These are phyloP conservation scores for Aureobasidium sp. DNA, from an alignment of 2,329 filamentous ascomycete genomes.

Conservation along the genomic window DNA sequence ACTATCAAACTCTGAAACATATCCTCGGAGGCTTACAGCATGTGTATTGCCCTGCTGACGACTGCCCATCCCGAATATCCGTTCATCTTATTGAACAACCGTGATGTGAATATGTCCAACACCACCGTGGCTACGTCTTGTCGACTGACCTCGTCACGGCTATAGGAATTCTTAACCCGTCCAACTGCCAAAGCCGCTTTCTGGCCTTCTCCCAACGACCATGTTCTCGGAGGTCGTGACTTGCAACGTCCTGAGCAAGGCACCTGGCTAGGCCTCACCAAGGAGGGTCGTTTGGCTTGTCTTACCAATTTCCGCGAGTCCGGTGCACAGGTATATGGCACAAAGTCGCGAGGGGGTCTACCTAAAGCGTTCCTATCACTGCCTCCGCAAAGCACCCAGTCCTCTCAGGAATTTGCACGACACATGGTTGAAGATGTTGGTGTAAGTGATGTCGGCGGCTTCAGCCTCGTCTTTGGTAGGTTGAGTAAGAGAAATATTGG, in stretches of 20 bases:
- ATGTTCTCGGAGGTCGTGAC: conserved; percentile 56
- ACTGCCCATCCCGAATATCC: conserved; percentile 44
- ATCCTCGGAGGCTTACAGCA: conserved; percentile 18
- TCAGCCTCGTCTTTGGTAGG: conserved; percentile 54
- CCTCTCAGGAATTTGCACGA: conserved; percentile 46
- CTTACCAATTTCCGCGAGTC: conserved; percentile 59
- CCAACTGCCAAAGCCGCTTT: conserved; percentile 53
- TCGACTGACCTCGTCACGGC: background rate
- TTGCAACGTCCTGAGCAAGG: conserved; percentile 52
- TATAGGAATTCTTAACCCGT: conserved; percentile 53
- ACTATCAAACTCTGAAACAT: background rate
- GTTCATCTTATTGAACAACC: conserved; percentile 45
- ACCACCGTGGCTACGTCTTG: background rate
- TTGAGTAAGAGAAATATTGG: conserved; percentile 23
- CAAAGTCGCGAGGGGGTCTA: conserved; percentile 51
- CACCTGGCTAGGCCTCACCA: conserved; percentile 59
- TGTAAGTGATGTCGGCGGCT: conserved; percentile 54
- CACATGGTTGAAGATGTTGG: conserved; percentile 48
- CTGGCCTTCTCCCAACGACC: conserved; percentile 50
- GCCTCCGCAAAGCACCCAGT: conserved; percentile 32
- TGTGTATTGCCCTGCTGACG: conserved; percentile 45
- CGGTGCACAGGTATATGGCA: conserved; percentile 33
- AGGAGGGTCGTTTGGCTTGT: conserved; percentile 53
- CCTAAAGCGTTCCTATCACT: conserved; percentile 53
- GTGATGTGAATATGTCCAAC: conserved; percentile 33